phyloP scores from a whole-genome alignment of 2,329 filamentous ascomycete species.

The Coniochaeta prunicola region DNA sequence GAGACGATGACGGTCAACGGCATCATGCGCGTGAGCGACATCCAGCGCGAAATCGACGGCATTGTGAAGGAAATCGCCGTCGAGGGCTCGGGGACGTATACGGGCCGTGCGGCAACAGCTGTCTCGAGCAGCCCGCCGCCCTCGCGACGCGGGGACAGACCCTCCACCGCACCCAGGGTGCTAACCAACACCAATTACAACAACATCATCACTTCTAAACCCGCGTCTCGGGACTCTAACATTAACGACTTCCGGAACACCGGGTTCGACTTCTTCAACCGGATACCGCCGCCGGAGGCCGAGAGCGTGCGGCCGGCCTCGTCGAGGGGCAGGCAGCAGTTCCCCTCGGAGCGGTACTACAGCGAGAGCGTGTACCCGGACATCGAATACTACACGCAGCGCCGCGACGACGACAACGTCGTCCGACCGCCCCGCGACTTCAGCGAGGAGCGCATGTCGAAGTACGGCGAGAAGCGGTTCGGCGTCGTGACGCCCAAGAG shows the following conservation, averaged over 20 bases:
- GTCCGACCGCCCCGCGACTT: constrained; percentile 12
- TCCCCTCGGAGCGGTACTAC: constrained; percentile 15
- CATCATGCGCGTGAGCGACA: constrained; percentile 23
- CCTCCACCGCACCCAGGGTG: neutral
- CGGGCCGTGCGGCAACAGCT: constrained; percentile 2
- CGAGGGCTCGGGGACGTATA: constrained; percentile 12
- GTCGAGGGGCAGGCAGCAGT: constrained; percentile 5
- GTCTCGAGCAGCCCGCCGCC: constrained; percentile 13
- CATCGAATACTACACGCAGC: constrained; percentile 7
- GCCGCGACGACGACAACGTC: constrained; percentile 1
- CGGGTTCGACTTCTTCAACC: constrained; percentile 1
- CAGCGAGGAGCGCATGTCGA: constrained; percentile 17
- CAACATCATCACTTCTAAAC: neutral
- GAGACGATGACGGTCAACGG: constrained; percentile 26
- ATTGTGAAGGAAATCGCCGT: constrained; percentile 20
- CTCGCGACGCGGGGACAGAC: constrained; percentile 4
- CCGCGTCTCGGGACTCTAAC: neutral
- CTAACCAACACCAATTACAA: neutral
- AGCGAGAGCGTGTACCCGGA: constrained; percentile 19
- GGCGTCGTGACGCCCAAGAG: constrained; percentile 15
- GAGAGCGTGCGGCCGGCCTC: constrained; percentile 2
- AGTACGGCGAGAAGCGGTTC: constrained; percentile 17
- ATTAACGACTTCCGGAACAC: constrained; percentile 2
- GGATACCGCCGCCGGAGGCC: constrained; percentile 4
- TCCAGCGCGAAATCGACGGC: constrained; percentile 22